Conservation (phyloP, 768 basidiomycete genomes). For the Suillus americanus region DNA sequence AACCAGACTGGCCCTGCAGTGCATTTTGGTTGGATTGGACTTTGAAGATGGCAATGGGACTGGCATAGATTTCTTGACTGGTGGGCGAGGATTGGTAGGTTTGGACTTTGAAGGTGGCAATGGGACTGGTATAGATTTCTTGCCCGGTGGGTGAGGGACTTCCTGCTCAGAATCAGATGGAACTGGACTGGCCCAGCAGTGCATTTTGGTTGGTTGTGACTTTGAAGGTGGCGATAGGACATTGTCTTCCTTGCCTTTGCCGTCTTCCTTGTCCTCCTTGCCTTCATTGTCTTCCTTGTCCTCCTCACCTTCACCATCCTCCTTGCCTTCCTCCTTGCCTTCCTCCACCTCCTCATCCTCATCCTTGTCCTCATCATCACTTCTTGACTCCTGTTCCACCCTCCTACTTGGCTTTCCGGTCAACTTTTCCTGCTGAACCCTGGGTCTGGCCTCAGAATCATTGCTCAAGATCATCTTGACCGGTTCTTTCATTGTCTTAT, state of each 20-base stretch:
- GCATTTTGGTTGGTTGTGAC: not conserved
- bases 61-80: too few species aligned
- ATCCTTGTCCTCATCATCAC: not conserved
- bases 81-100: not conserved
- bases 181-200: not conserved
- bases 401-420: not conserved
- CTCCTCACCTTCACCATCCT: too few species aligned
- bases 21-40: not conserved
- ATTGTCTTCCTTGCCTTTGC: not conserved
- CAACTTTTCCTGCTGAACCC: not conserved
- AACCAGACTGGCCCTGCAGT: too few species aligned
- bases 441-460: not conserved
- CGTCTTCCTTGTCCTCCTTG: too few species aligned
- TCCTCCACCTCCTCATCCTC: too few species aligned
- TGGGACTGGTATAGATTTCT: too few species aligned
- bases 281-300: not conserved
- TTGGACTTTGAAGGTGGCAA: not conserved
- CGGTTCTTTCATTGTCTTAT: not conserved
- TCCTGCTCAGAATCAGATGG: not conserved
- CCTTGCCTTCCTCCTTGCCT: too few species aligned
- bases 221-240: not conserved
- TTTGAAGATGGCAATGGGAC: too few species aligned
- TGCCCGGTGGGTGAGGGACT: not conserved
- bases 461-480: not conserved
- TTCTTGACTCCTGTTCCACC: not conserved